These are phyloP conservation scores for Trichothecium sympodiale DNA, from an alignment of 2,329 filamentous ascomycete genomes.

Conservation along the genomic window DNA sequence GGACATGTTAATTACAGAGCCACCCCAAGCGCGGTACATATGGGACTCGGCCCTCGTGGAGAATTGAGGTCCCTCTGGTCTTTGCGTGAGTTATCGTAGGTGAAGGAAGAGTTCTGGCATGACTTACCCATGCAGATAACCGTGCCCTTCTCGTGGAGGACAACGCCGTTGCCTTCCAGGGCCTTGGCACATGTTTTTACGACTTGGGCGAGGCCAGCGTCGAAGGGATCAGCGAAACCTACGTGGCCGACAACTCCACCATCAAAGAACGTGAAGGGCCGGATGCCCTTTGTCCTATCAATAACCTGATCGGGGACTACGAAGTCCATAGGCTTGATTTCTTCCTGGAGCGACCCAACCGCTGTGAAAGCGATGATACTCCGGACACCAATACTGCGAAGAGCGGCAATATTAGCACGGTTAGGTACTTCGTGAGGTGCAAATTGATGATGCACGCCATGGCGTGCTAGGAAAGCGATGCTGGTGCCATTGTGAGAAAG, in stretches of 20 bases:
- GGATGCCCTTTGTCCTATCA: conserved; percentile 89
- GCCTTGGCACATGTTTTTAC: conserved; percentile 64
- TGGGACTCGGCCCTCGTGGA: conserved; percentile 91
- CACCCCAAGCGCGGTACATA: conserved; percentile 90
- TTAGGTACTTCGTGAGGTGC: conserved; percentile 92
- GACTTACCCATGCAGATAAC: conserved; percentile 80
- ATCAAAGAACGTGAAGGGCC: conserved; percentile 94
- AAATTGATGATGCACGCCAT: conserved; percentile 78
- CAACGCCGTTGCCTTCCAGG: conserved; percentile 74
- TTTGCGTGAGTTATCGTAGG: neutral
- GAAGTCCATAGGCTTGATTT: conserved; percentile 93
- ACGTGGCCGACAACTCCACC: conserved; percentile 87
- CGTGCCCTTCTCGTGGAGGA: conserved; percentile 72
- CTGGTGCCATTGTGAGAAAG: conserved; percentile 74
- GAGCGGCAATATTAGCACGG: conserved; percentile 95
- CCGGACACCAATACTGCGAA: conserved; percentile 80
- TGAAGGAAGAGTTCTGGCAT: neutral
- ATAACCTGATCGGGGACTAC: conserved; percentile 94
- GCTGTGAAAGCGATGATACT: conserved; percentile 91
- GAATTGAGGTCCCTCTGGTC: conserved; percentile 88
- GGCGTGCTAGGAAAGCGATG: conserved; percentile 88
- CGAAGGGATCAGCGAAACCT: conserved; percentile 92
- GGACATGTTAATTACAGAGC: conserved; percentile 97
- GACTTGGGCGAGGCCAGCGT: conserved; percentile 62
- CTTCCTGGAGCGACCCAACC: conserved; percentile 83